A percentile compares a stretch with the other conserved stretches of the same genome.
phyloP scores from a whole-genome alignment of 257 asterid species.

The Eustoma russellianum region DNA sequence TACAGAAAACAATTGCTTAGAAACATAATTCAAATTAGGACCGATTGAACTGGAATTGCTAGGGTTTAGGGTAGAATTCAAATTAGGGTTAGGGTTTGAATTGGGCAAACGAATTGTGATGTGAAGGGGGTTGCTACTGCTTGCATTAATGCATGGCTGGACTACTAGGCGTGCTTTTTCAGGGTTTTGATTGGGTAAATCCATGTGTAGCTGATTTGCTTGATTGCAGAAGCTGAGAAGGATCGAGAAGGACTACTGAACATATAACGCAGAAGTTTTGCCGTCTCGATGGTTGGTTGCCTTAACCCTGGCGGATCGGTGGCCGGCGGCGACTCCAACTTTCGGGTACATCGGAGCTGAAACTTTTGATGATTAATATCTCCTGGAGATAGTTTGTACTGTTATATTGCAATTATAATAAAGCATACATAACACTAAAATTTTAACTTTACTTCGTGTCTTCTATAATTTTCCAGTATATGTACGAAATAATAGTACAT shows the following conservation, averaged over 20 bases:
- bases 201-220: constrained; percentile 26
- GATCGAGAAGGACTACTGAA: background rate
- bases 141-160: constrained; percentile 28
- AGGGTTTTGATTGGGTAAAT: constrained; percentile 34
- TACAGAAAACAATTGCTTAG: constrained; percentile 28
- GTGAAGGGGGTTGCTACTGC: constrained; percentile 39
- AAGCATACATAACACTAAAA: too few species aligned
- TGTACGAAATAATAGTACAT: too few species aligned
- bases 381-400: too few species aligned
- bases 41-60: constrained; percentile 20
- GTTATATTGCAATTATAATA: too few species aligned
- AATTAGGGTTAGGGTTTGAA: constrained; percentile 17
- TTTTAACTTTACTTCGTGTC: too few species aligned
- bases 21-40: constrained; percentile 19
- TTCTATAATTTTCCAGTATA: too few species aligned
- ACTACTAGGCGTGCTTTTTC: background rate
- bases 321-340: too few species aligned
- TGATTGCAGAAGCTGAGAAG: constrained; percentile 1
- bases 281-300: background rate
- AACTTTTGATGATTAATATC: too few species aligned
- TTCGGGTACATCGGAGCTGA: too few species aligned
- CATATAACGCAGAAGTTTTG: background rate
- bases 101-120: constrained; percentile 37
- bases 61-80: constrained; percentile 19
- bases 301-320: too few species aligned